Base-by-base conservation (phyloP, 2,329 filamentous ascomycete species). In the Trichoderma gracile region DNA sequence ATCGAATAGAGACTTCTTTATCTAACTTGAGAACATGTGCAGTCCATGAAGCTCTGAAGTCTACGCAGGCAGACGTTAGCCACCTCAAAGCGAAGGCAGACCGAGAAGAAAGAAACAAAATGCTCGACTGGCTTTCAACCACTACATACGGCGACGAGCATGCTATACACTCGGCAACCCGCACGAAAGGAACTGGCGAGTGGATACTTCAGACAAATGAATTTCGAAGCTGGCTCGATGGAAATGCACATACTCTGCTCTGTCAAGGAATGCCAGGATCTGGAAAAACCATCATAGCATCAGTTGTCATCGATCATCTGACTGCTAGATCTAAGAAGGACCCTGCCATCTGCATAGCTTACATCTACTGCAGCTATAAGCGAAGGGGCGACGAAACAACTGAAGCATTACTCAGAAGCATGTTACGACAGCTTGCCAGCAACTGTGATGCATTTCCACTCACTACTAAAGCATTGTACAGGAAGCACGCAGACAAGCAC, bases 191-290 rank as follows among this genome's bases (percentile, higher is more conserved):
- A 5, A 84, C 82, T 1, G 77, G 81, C 0, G 64, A 76, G 55
- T 84, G 81, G 81, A 71, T 85, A 2, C 68, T 84, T 0, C 68
- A 78, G 2, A 79, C 78, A 0, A 5, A 6, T 0, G 73, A 78
- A 25, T 81, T 73, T 64, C 33, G 61, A 4, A 38, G 12, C 1
- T 82, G 78, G 79, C 4, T 76, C 1, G 10, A 54, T 0, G 40
- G 46, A 0, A 38, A 64, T 9, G 2, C 0, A 67, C 67, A 73
- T 33, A 79, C 71, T 0, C 66, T 84, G 0, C 82, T 81, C 65
- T 84, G 79, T 64, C 75, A 74, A 2, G 80, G 81, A 0, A 79
- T 81, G 15, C 79, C 79, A 0, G 81, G 81, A 4, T 77, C 80
- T 0, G 81, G 81, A 1, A 84, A 84, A 69, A 83, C 80, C 0